Base-by-base conservation (phyloP, 1,139 yeast genomes). In the Yamadazyma buinensis region DNA sequence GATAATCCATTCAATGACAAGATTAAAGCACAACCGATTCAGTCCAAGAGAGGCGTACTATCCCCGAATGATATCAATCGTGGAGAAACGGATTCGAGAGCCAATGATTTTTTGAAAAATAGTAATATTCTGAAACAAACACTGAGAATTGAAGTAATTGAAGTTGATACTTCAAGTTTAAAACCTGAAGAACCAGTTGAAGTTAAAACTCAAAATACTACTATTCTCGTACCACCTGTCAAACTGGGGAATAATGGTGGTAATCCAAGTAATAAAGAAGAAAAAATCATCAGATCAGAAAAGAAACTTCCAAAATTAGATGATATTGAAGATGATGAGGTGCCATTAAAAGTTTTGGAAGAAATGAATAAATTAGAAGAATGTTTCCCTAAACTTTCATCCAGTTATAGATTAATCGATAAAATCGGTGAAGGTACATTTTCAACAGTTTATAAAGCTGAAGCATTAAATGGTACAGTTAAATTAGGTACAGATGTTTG, bases 351-450 rank as follows among this genome's bases (percentile, higher is more conserved):
- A 37, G 75, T 81, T 2, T 62, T 74, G 29, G 80, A 76, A 40
- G 96, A 88, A 53, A 80, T 87, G 71, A 67, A 66, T 30, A 66
- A 68, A 37, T 67, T 90, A 22, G 80, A 77, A 42, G 68, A 64
- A 29, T 69, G 81, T 23, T 87, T 90, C 51, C 81, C 81, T 3
- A 72, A 72, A 1, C 64, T 90, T 29, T 61, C 77, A 1, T 61
- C 66, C 20, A 72, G 77, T 32, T 90, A 84, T 51, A 67, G 79
- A 27, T 63, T 92, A 17, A 61, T 85, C 23, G 94, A 86, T 48
- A 85, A 90, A 54, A 85, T 90, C 44, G 99, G 98, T 10, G 97
- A 90, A 55, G 97, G 97, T 18, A 88, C 97, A 0, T 88, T 88
- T 51, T 84, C 95, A 15, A 77, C 88, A 1, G 96, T 92, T 4